Conservation (phyloP, 2,329 filamentous ascomycete genomes). For the Colletotrichum chlorophyti region DNA sequence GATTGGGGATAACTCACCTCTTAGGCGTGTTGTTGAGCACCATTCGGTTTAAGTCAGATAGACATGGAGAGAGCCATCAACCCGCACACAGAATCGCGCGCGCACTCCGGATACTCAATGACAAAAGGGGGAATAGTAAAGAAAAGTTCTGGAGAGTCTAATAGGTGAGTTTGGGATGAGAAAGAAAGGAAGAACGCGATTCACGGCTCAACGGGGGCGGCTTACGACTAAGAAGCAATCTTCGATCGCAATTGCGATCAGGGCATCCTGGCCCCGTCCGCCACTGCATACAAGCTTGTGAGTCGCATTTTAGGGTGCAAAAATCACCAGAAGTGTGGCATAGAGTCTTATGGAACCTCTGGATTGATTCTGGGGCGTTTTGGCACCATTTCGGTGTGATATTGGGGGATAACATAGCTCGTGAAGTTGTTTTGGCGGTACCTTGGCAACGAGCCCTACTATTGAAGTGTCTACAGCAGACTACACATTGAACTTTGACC, state of each 20-base stretch:
- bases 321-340: background rate
- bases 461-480: too few relatives aligned
- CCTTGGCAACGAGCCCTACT: too few relatives aligned
- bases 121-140: background rate
- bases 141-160: background rate
- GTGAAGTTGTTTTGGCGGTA: too few relatives aligned
- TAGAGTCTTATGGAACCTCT: background rate
- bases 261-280: slow-evolving; percentile 22
- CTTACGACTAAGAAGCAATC: slow-evolving; percentile 29
- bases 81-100: slow-evolving; percentile 4
- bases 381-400: background rate
- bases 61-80: slow-evolving; percentile 27
- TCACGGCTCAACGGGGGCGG: slow-evolving; percentile 23
- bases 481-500: too few relatives aligned
- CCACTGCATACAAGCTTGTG: slow-evolving; percentile 17
- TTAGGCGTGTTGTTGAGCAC: slow-evolving; percentile 30
- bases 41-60: slow-evolving; percentile 29
- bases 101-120: background rate
- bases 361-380: background rate
- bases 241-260: slow-evolving; percentile 30
- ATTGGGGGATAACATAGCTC: too few relatives aligned
- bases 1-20: slow-evolving; percentile 22
- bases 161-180: slow-evolving; percentile 12
- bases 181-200: slow-evolving; percentile 17
- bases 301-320: slow-evolving; percentile 19